Conservation (phyloP, 805 yeast genomes). For the Candida sonorensis region DNA sequence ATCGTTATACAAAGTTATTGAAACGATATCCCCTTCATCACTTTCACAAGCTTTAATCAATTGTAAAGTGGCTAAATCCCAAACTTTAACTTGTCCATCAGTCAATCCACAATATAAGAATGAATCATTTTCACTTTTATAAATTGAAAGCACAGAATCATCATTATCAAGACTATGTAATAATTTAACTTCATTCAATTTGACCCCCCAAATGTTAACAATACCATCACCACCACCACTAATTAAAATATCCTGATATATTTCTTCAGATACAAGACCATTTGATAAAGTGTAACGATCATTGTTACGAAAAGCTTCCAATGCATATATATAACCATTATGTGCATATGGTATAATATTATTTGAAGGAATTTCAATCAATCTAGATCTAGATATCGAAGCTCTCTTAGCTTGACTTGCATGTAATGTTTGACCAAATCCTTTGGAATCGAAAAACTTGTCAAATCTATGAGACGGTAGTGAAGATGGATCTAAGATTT, state of each 20-base stretch:
- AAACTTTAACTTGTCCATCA: slow-evolving; percentile 67
- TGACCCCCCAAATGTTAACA: slow-evolving; percentile 70
- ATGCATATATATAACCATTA: slow-evolving; percentile 79
- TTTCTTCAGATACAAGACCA: slow-evolving; percentile 19
- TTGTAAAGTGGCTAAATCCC: slow-evolving; percentile 85
- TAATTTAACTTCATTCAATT: slow-evolving; percentile 16
- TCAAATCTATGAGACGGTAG: slow-evolving; percentile 67
- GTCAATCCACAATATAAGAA: slow-evolving; percentile 79
- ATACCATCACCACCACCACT: slow-evolving; percentile 91
- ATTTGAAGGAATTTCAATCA: slow-evolving; percentile 61
- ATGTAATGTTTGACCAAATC: slow-evolving; percentile 48
- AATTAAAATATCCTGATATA: slow-evolving; percentile 36
- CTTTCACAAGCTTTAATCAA: slow-evolving; percentile 38
- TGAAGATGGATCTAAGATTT: slow-evolving; percentile 26
- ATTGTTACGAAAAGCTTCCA: slow-evolving; percentile 31
- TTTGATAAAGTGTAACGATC: slow-evolving; percentile 17
- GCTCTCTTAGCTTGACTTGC: slow-evolving; percentile 13
- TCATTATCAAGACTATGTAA: slow-evolving; percentile 48
- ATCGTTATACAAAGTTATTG: slow-evolving; percentile 49
- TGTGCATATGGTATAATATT: slow-evolving; percentile 81
- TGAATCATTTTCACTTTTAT: slow-evolving; percentile 50
- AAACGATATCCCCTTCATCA: slow-evolving; percentile 46
- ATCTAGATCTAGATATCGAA: slow-evolving; percentile 21
- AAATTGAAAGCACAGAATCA: slow-evolving; percentile 66
- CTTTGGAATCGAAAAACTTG: slow-evolving; percentile 83